Conservation (phyloP, 1,284 basidiomycete species). For the Athelia sp. region DNA sequence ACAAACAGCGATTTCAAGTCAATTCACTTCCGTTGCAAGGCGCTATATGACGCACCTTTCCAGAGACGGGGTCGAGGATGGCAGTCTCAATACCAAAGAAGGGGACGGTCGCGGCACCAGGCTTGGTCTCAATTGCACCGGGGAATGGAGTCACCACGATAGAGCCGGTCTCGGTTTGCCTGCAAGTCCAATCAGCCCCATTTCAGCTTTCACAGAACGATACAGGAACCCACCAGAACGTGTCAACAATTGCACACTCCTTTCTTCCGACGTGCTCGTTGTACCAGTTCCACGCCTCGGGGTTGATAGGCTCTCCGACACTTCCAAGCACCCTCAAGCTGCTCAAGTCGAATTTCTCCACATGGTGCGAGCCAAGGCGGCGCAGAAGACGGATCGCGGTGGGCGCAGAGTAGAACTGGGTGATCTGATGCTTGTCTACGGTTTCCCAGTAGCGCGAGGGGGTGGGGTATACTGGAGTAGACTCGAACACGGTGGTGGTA, state of each 20-base stretch:
- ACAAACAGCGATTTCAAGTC: background rate
- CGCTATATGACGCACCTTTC: conserved; percentile 35
- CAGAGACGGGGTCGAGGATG: conserved; percentile 82
- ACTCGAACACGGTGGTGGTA: conserved; percentile 93
- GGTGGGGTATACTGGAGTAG: conserved; percentile 94
- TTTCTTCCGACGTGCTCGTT: conserved; percentile 88
- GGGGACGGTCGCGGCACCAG: conserved; percentile 93
- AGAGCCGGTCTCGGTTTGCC: conserved; percentile 97
- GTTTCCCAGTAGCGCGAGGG: conserved; percentile 97
- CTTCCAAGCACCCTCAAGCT: conserved; percentile 85
- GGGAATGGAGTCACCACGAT: conserved; percentile 96
- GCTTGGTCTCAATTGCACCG: conserved; percentile 93
- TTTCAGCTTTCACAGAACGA: background rate
- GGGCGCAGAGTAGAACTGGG: conserved; percentile 92
- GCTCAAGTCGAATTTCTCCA: conserved; percentile 80
- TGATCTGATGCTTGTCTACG: conserved; percentile 90
- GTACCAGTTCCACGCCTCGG: conserved; percentile 99
- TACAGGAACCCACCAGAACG: conserved; percentile 60
- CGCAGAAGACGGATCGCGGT: conserved; percentile 93
- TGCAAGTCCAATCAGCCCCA: conserved; percentile 16
- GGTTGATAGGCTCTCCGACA: conserved; percentile 99
- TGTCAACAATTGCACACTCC: conserved; percentile 95
- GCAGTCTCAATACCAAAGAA: conserved; percentile 95
- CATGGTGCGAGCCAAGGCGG: conserved; percentile 84
- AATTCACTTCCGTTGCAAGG: background rate